These are phyloP conservation scores for Detonula confervacea DNA, from an alignment of 352 stramenopile genomes.

Conservation along the genomic window DNA sequence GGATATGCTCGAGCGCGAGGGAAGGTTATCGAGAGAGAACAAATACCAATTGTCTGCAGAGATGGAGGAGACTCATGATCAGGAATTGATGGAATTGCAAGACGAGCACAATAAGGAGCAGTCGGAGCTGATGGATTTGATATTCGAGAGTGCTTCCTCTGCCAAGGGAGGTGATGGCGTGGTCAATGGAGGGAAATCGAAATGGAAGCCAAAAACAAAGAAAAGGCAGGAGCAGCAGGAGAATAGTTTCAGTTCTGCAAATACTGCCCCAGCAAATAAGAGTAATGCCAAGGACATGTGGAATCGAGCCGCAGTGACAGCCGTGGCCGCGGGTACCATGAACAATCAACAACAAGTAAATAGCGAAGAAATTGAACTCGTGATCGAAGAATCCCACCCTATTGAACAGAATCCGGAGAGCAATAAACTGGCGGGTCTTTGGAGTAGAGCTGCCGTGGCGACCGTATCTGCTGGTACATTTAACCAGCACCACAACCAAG, in stretches of 20 bases:
- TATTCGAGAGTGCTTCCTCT: conserved; percentile 26
- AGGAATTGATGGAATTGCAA: conserved; percentile 36
- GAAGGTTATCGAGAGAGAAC: conserved; percentile 3
- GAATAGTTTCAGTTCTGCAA: too few species aligned
- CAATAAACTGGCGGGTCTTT: too few species aligned
- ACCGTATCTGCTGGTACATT: too few species aligned
- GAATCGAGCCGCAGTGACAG: conserved; percentile 9
- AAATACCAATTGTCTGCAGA: conserved; percentile 7
- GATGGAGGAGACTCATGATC: conserved; percentile 30
- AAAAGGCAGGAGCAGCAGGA: neutral
- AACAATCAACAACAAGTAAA: too few species aligned
- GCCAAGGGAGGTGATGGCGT: neutral
- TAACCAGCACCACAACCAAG: too few species aligned
- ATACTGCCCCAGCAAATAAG: too few species aligned
- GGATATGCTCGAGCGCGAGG: neutral
- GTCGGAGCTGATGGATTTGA: conserved; percentile 36
- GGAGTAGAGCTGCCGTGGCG: too few species aligned
- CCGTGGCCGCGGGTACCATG: conserved; percentile 12
- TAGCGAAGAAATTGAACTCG: too few species aligned
- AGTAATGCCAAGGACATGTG: too few species aligned
- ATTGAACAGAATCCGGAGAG: too few species aligned
- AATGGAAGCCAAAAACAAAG: neutral
- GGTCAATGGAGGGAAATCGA: neutral
- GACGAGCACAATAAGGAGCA: conserved; percentile 27
- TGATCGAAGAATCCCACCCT: too few species aligned